phyloP scores from a whole-genome alignment of 2,329 filamentous ascomycete genomes.

The Beauveria rudraprayagi region DNA sequence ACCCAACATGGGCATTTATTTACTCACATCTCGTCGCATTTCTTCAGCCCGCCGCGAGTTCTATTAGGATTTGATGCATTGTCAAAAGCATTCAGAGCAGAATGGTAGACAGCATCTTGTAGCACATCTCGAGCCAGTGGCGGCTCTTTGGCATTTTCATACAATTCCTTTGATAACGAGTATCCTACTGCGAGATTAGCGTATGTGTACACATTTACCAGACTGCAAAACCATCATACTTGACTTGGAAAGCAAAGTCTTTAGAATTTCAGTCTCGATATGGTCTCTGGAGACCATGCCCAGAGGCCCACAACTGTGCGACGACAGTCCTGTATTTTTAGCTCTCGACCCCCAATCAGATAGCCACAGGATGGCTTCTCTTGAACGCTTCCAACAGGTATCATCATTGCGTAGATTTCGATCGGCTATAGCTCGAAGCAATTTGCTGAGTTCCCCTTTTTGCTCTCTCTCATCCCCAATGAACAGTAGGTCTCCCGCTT shows the following conservation, averaged over 20 bases:
- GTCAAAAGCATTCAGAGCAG: conserved; percentile 66
- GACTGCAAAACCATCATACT: conserved; percentile 38
- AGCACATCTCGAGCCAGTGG: conserved; percentile 44
- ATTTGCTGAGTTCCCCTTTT: conserved; percentile 46
- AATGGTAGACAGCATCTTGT: conserved; percentile 51
- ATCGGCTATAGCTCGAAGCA: conserved; percentile 46
- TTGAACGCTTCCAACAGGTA: conserved; percentile 51
- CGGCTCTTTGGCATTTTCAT: conserved; percentile 41
- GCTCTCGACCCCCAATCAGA: conserved; percentile 57
- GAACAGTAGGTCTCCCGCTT: conserved; percentile 55
- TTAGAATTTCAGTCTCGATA: conserved; percentile 65
- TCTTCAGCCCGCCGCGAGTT: conserved; percentile 67
- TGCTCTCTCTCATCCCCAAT: conserved; percentile 58
- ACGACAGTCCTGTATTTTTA: conserved; percentile 16
- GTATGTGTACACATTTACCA: background rate
- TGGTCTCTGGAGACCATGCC: conserved; percentile 51
- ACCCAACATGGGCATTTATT: background rate
- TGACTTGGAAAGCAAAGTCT: conserved; percentile 52
- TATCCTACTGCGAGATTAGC: conserved; percentile 40
- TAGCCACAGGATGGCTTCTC: conserved; percentile 64
- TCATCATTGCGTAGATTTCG: conserved; percentile 52
- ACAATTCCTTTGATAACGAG: conserved; percentile 53
- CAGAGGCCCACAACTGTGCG: conserved; percentile 50
- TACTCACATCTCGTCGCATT: conserved; percentile 64
- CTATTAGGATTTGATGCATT: conserved; percentile 76